Evolutionary conservation across 495 filamentous ascomycete genomes (phyloP).

Genomic region (Gamarada debralockiae): DNA sequence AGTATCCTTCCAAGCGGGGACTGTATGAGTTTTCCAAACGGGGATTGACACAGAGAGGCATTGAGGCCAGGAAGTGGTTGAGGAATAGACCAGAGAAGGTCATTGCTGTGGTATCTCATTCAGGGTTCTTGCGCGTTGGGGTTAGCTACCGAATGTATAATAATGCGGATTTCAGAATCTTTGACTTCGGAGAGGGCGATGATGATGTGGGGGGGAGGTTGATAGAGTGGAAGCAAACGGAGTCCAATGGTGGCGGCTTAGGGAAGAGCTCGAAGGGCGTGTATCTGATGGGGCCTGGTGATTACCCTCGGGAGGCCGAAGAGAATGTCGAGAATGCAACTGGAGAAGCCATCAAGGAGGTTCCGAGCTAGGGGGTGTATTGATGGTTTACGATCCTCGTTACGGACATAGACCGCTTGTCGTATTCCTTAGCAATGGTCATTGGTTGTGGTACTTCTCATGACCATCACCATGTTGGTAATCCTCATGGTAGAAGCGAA

Average conservation of each 20-base stretch:
- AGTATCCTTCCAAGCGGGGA: slow-evolving; percentile 53
- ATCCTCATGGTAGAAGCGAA: too few relatives aligned
- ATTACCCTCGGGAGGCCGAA: slow-evolving; percentile 11
- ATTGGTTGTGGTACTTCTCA: too few relatives aligned
- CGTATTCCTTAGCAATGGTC: too few relatives aligned
- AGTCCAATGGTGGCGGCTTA: slow-evolving; percentile 23
- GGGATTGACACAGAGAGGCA: slow-evolving; percentile 45
- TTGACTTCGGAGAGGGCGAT: slow-evolving; percentile 44
- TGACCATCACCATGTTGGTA: too few relatives aligned
- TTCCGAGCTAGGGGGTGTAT: slow-evolving; percentile 11
- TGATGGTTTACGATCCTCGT: background rate
- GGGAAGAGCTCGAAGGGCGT: slow-evolving; percentile 12
- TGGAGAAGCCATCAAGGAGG: slow-evolving; percentile 13
- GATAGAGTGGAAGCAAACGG: slow-evolving; percentile 38
- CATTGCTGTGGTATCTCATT: slow-evolving; percentile 57
- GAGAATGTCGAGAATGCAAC: background rate
- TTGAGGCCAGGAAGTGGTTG: slow-evolving; percentile 41
- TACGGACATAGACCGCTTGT: background rate
- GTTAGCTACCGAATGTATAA: slow-evolving; percentile 44
- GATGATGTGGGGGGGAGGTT: slow-evolving; percentile 31
- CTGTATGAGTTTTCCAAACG: slow-evolving; percentile 44
- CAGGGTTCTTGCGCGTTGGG: slow-evolving; percentile 47
- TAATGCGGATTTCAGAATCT: slow-evolving; percentile 61
- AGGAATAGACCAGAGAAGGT: slow-evolving; percentile 52
- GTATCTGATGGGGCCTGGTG: slow-evolving; percentile 5